phyloP scores from a whole-genome alignment of 345 rosid genomes.

The Corchorus capsularis region DNA sequence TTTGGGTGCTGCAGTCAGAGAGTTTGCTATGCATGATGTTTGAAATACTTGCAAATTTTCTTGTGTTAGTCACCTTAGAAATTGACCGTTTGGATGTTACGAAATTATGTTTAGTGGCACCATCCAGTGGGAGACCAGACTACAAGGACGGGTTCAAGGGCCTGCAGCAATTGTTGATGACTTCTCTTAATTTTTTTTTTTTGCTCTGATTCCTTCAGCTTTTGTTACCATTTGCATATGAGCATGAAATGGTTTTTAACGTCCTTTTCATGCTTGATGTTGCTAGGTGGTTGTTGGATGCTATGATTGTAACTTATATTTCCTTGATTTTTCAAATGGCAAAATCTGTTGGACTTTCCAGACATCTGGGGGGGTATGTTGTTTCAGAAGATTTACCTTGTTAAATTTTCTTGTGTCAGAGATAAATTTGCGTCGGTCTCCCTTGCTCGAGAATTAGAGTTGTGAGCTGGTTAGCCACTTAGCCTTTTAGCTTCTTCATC shows the following conservation, averaged over 20 bases:
- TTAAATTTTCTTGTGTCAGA: slow-evolving; percentile 19
- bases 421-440: not conserved
- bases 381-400: slow-evolving; percentile 11
- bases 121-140: slow-evolving; percentile 69
- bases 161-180: slow-evolving; percentile 76
- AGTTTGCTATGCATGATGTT: slow-evolving; percentile 11
- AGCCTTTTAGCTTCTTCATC: not conserved
- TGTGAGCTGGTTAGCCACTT: no score
- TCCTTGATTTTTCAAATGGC: slow-evolving; percentile 73
- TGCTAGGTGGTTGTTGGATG: slow-evolving; percentile 89
- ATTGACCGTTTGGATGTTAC: slow-evolving; percentile 5
- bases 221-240: slow-evolving; percentile 19
- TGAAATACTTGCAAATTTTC: not conserved
- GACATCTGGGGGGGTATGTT: slow-evolving; percentile 78
- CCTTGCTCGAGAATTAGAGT: not conserved
- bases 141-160: slow-evolving; percentile 86
- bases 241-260: slow-evolving; percentile 17
- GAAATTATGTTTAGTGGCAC: slow-evolving; percentile 59
- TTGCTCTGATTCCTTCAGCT: no score
- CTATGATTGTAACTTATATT: slow-evolving; percentile 80
- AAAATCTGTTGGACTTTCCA: slow-evolving; percentile 76
- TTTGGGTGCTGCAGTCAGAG: slow-evolving; percentile 3
- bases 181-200: slow-evolving; percentile 73
- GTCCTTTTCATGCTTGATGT: slow-evolving; percentile 18
- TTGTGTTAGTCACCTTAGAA: slow-evolving; percentile 15